These are phyloP conservation scores for Clonostachys chloroleuca DNA, from an alignment of 2,329 filamentous ascomycete genomes.

Conservation along the genomic window DNA sequence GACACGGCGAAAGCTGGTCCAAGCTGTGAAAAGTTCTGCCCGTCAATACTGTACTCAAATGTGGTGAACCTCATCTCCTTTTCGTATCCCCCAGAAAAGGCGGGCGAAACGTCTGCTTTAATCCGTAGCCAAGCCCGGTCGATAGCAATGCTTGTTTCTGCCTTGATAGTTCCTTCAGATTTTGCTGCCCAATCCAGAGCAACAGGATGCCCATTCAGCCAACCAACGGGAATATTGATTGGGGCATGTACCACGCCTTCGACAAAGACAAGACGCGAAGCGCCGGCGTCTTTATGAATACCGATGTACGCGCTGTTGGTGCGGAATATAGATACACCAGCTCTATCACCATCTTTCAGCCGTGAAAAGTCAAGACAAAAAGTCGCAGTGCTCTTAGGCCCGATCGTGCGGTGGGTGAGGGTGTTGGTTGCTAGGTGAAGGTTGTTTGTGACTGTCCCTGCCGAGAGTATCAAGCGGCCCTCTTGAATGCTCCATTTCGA, in stretches of 20 bases:
- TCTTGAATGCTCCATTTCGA: conserved; percentile 30
- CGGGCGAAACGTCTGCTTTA: neutral
- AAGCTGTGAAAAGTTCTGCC: conserved; percentile 10
- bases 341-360: conserved; percentile 43
- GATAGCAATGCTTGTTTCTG: too few relatives aligned
- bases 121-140: neutral
- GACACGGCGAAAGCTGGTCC: conserved; percentile 26
- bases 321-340: conserved; percentile 44
- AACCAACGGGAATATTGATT: neutral
- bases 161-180: neutral
- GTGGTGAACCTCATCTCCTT: neutral
- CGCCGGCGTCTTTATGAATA: conserved; percentile 14
- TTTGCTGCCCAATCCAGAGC: neutral
- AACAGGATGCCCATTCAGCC: neutral
- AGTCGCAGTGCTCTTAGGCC: conserved; percentile 39
- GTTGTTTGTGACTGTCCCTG: conserved; percentile 44
- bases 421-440: conserved; percentile 36
- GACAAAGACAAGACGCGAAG: neutral
- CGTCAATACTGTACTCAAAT: neutral
- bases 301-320: conserved; percentile 45
- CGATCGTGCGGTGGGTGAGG: conserved; percentile 34
- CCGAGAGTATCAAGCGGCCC: conserved; percentile 27
- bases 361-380: conserved; percentile 37
- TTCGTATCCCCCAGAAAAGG: neutral
- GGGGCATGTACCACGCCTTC: neutral